A percentile compares a stretch with the other conserved stretches of the same genome.
These are phyloP conservation scores for Aspergillus versicolor DNA, from an alignment of 2,329 filamentous ascomycete genomes.

Conservation along the genomic window DNA sequence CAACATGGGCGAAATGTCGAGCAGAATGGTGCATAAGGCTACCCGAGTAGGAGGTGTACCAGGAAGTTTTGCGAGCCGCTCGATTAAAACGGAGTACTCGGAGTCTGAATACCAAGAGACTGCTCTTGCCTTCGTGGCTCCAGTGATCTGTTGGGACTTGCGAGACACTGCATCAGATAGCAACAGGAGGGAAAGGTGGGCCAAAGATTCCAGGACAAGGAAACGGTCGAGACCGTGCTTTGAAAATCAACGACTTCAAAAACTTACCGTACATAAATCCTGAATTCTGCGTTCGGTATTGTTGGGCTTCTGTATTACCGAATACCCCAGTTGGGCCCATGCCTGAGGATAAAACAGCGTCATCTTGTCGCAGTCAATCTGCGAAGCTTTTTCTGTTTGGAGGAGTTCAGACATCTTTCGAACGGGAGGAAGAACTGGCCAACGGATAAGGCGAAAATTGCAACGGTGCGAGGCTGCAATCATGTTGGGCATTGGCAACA, in stretches of 20 bases:
- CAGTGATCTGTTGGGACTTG: neutral
- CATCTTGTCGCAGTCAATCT: slow-evolving; percentile 9
- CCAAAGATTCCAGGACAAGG: neutral
- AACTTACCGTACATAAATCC: neutral
- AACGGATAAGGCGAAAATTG: slow-evolving; percentile 17
- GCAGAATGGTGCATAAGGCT: slow-evolving; percentile 19
- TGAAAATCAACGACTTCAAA: neutral
- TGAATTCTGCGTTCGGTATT: slow-evolving; percentile 1
- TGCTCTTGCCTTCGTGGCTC: neutral
- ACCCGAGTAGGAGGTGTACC: slow-evolving; percentile 5
- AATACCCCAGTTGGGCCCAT: slow-evolving; percentile 19
- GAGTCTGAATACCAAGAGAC: neutral
- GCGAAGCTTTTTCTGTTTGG: slow-evolving; percentile 10
- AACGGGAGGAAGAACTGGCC: slow-evolving; percentile 10
- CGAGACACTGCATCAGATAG: neutral
- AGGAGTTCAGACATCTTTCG: slow-evolving; percentile 14
- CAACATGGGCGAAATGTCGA: slow-evolving; percentile 17
- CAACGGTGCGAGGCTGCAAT: slow-evolving; percentile 18
- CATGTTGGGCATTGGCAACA: slow-evolving; percentile 15
- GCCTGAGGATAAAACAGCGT: slow-evolving; percentile 4
- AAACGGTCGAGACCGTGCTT: neutral
- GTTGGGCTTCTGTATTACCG: slow-evolving; percentile 22
- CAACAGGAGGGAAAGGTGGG: neutral
- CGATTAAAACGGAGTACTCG: neutral
- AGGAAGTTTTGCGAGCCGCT: slow-evolving; percentile 6